Evolutionary conservation across 2,329 filamentous ascomycete genomes (phyloP).

Genomic region (Westerdykella ornata): DNA sequence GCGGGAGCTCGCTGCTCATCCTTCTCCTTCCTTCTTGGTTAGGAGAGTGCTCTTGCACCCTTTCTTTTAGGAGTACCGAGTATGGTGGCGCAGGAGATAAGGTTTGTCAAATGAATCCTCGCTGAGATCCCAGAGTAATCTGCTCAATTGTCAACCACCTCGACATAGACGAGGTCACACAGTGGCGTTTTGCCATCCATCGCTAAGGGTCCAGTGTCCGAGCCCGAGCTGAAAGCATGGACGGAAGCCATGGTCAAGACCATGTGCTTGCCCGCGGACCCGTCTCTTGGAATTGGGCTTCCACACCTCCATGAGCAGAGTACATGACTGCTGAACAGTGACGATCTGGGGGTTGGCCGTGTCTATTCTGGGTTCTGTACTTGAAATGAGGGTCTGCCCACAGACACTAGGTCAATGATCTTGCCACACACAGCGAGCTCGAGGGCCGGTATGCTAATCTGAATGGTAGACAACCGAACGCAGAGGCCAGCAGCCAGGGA

Average conservation of each 20-base stretch:
- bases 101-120: too few relatives aligned
- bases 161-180: neutral
- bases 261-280: constrained; percentile 4
- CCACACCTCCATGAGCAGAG: neutral
- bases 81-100: too few relatives aligned
- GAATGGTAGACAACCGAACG: constrained; percentile 3
- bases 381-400: neutral
- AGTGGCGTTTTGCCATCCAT: neutral
- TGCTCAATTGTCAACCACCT: too few relatives aligned
- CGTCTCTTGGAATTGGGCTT: neutral
- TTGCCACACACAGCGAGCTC: too few relatives aligned
- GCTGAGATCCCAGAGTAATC: too few relatives aligned
- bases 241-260: neutral
- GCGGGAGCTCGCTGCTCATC: too few relatives aligned
- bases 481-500: neutral
- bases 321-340: neutral
- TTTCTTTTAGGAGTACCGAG: too few relatives aligned
- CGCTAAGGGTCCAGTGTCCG: neutral
- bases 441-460: too few relatives aligned
- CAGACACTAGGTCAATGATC: neutral
- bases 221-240: neutral
- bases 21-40: too few relatives aligned
- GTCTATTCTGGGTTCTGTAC: neutral
- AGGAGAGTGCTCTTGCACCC: too few relatives aligned
- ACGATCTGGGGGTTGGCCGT: neutral